phyloP scores from a whole-genome alignment of 371 early-diverging fungal species.

The Rhizopus stolonifer region DNA sequence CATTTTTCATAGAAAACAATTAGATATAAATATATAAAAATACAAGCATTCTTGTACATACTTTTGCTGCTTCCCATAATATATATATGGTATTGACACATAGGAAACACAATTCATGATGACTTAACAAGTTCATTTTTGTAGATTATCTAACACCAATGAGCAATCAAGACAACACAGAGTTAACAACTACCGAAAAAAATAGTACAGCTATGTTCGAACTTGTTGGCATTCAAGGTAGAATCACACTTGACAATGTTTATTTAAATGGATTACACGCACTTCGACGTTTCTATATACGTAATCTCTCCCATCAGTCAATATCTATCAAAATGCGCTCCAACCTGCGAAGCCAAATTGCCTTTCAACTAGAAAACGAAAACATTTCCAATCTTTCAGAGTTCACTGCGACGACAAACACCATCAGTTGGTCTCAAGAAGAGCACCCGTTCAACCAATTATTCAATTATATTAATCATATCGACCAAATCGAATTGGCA shows the following conservation, averaged over 20 bases:
- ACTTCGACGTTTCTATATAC: conserved; percentile 69
- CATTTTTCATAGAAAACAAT: not conserved
- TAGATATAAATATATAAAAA: not conserved
- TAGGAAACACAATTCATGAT: not conserved
- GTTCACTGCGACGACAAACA: conserved; percentile 52
- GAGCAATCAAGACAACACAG: not conserved
- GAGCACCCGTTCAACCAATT: conserved; percentile 82
- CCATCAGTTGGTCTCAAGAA: conserved; percentile 55
- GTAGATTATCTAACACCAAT: not conserved
- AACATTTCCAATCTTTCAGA: conserved; percentile 53
- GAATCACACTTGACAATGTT: conserved; percentile 69
- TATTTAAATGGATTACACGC: conserved; percentile 86
- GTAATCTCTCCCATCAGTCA: conserved; percentile 60
- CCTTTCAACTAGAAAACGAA: conserved; percentile 88
- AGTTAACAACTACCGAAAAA: not conserved
- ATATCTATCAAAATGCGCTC: conserved; percentile 78
- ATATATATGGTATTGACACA: not conserved
- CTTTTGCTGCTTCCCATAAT: not conserved
- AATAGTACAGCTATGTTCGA: conserved; percentile 47
- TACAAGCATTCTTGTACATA: not conserved
- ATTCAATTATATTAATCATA: conserved; percentile 86
- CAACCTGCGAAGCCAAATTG: conserved; percentile 79
- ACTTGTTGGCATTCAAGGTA: conserved; percentile 52
- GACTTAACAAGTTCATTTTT: not conserved
- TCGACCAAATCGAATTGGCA: conserved; percentile 70